A percentile compares a stretch with the other conserved stretches of the same genome.
Evolutionary conservation across 305 asterid genomes (phyloP).

Genomic region (Fraxinus nigra): DNA sequence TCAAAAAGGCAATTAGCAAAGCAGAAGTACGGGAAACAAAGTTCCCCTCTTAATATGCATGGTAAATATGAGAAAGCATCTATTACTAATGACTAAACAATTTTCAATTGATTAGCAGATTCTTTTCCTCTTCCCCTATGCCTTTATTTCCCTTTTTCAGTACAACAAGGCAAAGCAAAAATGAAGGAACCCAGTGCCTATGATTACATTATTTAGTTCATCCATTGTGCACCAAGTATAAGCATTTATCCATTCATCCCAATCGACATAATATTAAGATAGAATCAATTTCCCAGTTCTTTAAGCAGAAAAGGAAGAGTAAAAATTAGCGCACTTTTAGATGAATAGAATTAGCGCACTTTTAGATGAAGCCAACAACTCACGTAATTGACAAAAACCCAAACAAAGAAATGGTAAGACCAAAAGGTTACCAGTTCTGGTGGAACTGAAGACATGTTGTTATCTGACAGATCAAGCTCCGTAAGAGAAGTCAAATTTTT

Average conservation of each 20-base stretch:
- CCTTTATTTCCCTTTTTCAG: neutral
- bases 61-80: conserved; percentile 1
- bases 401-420: conserved; percentile 6
- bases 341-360: conserved; percentile 10
- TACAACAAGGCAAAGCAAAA: conserved; percentile 5
- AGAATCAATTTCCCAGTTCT: neutral
- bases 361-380: conserved; percentile 3
- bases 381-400: conserved; percentile 10
- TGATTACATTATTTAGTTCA: conserved; percentile 9
- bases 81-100: neutral
- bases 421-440: conserved; percentile 61
- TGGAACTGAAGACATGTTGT: conserved; percentile 75
- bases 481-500: conserved; percentile 64
- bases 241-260: neutral
- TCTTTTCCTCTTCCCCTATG: neutral
- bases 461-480: conserved; percentile 84
- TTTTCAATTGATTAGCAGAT: neutral
- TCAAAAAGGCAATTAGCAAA: conserved; percentile 17
- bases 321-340: conserved; percentile 13
- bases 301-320: neutral
- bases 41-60: neutral
- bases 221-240: conserved; percentile 9
- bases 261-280: conserved; percentile 10
- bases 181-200: conserved; percentile 1
- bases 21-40: neutral